Evolutionary conservation across 352 stramenopile species (phyloP), one percentile per base, ranked within the genome.

Genomic region (Lagenidium giganteum): DNA sequence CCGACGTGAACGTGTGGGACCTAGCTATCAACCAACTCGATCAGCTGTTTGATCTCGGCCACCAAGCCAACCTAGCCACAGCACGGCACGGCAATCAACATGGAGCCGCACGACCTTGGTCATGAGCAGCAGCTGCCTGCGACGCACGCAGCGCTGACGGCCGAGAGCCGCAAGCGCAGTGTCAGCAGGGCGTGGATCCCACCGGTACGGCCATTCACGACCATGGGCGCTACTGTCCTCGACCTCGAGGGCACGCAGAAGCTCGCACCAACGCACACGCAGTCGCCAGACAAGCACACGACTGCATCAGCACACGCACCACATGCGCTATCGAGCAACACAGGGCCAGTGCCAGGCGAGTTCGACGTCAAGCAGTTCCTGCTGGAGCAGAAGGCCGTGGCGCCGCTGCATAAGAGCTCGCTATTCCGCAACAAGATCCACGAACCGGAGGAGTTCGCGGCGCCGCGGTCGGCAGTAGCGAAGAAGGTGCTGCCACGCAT

Each of bases 321-420:
- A 17, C 23, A n/a, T n/a, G n/a, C n/a, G n/a, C n/a, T n/a, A 18
- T 21, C 14, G 1, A 42, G 39, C 2, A 5, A 6, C 18, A 22
- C 6, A 14, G 25, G 24, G 0, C n/a, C 25, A 57, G 13, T 5
- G 13, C 27, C 41, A 12, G 37, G 48, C 11, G 67, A 81, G 20
- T 87, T 87, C 20, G 65, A 87, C 21, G 72, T 86, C 20, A 67
- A 55, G 38, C 72, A 77, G 33, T 85, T 87, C 30, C 43, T 87
- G 3, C 36, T 87, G 3, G 55, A 86, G 25, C 73, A 91, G 45
- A 87, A 86, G 27, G 44, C 41, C 9, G 35, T 54, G 1, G 67
- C 74, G 28, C 61, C 69, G 13, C 56, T 85, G 1, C 68, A 87
- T 40, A 68, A 80, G 35, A 83, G 61, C 27, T 51, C 70, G 2